These are phyloP conservation scores for Canariomyces notabilis DNA, from an alignment of 2,329 filamentous ascomycete genomes.

Conservation along the genomic window DNA sequence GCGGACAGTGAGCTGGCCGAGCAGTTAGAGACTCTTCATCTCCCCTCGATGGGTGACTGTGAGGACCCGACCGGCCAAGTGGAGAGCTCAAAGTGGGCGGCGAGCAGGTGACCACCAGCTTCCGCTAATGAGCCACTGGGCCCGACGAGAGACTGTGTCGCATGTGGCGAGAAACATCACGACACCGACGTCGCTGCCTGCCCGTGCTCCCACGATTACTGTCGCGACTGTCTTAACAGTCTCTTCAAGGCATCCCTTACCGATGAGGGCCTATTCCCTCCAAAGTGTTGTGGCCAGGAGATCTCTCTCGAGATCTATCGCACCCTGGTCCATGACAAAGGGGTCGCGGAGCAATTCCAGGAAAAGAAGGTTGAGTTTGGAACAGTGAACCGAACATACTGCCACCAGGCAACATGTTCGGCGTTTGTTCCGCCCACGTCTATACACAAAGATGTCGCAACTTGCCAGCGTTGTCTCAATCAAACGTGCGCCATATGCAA, in stretches of 20 bases:
- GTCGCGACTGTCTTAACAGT: constrained; percentile 39
- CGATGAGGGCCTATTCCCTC: constrained; percentile 51
- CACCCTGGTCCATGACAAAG: constrained; percentile 31
- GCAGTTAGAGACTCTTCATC: constrained; percentile 3
- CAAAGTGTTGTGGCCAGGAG: constrained; percentile 43
- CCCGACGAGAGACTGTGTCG: constrained; percentile 7
- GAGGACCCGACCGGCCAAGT: neutral
- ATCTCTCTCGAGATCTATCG: constrained; percentile 36
- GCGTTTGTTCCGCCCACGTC: constrained; percentile 38
- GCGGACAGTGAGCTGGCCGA: neutral
- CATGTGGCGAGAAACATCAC: constrained; percentile 2
- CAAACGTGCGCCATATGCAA: constrained; percentile 52
- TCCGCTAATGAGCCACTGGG: neutral
- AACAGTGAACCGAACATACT: constrained; percentile 47
- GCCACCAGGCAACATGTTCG: constrained; percentile 39
- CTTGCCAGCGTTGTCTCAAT: constrained; percentile 38
- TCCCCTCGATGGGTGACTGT: neutral
- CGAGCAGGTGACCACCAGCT: neutral
- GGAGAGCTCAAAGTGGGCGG: constrained; percentile 18
- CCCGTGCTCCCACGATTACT: constrained; percentile 48
- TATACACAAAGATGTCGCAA: constrained; percentile 33
- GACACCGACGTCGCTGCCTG: constrained; percentile 4
- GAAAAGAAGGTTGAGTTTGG: constrained; percentile 45
- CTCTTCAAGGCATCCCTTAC: constrained; percentile 41
- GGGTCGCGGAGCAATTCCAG: constrained; percentile 35